A percentile compares a stretch with the other conserved stretches of the same genome.
These are phyloP conservation scores for Candida mattraensis DNA, from an alignment of 805 yeast genomes.

Conservation along the genomic window DNA sequence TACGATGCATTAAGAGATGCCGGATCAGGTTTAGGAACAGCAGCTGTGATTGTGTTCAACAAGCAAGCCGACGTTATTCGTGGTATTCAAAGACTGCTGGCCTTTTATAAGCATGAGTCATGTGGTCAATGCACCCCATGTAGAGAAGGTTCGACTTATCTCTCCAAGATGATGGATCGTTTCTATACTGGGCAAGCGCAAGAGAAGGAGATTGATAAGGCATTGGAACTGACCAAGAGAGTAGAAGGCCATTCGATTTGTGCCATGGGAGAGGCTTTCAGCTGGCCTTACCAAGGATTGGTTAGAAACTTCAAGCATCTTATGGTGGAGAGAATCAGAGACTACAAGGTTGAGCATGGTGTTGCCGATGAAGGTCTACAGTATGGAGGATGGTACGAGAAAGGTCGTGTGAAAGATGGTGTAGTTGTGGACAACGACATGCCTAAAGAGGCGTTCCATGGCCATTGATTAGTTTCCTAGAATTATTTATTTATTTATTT, in stretches of 20 bases:
- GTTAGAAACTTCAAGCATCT: slow-evolving; percentile 83
- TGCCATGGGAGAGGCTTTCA: slow-evolving; percentile 91
- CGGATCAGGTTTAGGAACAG: slow-evolving; percentile 89
- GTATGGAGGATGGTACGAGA: slow-evolving; percentile 79
- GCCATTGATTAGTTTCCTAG: slow-evolving; percentile 22
- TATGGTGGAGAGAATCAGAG: slow-evolving; percentile 70
- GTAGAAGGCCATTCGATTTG: slow-evolving; percentile 91
- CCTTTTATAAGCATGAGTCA: slow-evolving; percentile 87
- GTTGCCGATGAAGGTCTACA: slow-evolving; percentile 35
- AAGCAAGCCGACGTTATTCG: slow-evolving; percentile 81
- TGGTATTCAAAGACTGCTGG: slow-evolving; percentile 81
- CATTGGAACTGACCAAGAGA: slow-evolving; percentile 80
- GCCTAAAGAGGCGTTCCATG: slow-evolving; percentile 41
- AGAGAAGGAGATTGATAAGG: slow-evolving; percentile 79
- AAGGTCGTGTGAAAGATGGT: slow-evolving; percentile 61
- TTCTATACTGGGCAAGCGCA: slow-evolving; percentile 77
- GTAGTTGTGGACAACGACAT: slow-evolving; percentile 59
- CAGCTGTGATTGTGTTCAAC: slow-evolving; percentile 90
- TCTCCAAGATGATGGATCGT: slow-evolving; percentile 81
- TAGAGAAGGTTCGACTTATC: slow-evolving; percentile 91
- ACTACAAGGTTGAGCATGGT: slow-evolving; percentile 52
- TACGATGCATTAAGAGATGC: slow-evolving; percentile 82
- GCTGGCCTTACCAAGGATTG: slow-evolving; percentile 91
- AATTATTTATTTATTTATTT: slow-evolving; percentile 10
- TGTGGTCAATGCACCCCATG: slow-evolving; percentile 96